Base-by-base conservation (phyloP, 441 rosid genomes). In the Manihot esculenta region DNA sequence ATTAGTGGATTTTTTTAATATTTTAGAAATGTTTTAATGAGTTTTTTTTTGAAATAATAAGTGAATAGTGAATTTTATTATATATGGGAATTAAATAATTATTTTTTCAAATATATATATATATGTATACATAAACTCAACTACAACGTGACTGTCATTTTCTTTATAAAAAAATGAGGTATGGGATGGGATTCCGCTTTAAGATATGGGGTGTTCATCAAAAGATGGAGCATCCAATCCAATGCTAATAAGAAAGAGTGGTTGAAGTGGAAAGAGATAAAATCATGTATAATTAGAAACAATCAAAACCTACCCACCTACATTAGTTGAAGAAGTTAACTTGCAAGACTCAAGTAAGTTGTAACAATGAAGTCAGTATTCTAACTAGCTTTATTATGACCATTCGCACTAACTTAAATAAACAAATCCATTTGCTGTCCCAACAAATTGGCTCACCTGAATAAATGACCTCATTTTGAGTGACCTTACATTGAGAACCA, bases 191-290 rank as follows among this genome's bases (percentile, higher is more conserved):
- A 56, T 66, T 23, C 45, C 26, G 11, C 4, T 35, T 35, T 35
- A 7, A 35, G 41, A 35, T 27, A 20, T 15, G 12, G 53, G 5
- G n/a, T 35, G 3, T 35, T 35, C 7, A 35, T 35, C 41, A 35
- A 24, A 38, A 45, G 67, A 21, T 2, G 64, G 48, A 64, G 79
- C 79, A 80, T 77, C 84, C 77, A 35, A 35, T 35, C 41, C 41
- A 17, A 74, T 78, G 81, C 68, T 70, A 38, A 10, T n/a, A 24
- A 49, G 42, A 57, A 26, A 4, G 1, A 4, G 66, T 53, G 64
- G 74, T 69, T 69, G 70, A 38, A 45, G 53, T 41, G 23, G 72
- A 21, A 47, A 41, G 12, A 20, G 60, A 68, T 64, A 55, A 45
- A 35, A 44, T 51, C 68, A 13, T 1, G 12, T 2, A 13, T 30